Conservation (phyloP, 169 alveolate genomes). For the Plasmodium blacklocki region DNA sequence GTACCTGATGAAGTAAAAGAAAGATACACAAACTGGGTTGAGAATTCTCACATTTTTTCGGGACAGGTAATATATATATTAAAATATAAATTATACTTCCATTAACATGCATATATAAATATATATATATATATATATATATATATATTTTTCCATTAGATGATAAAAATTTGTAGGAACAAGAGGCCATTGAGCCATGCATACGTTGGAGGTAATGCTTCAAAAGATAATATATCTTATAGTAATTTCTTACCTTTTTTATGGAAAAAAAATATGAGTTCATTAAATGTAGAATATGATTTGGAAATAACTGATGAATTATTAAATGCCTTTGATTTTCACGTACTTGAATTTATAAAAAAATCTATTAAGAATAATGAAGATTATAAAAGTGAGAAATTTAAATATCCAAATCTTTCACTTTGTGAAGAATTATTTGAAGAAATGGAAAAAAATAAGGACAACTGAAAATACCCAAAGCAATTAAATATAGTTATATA, state of each 20-base stretch:
- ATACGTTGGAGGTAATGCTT: constrained; percentile 35
- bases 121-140: constrained; percentile 1
- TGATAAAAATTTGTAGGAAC: constrained; percentile 71
- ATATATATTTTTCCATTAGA: constrained; percentile 14
- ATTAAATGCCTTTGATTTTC: constrained; percentile 59
- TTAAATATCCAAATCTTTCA: constrained; percentile 68
- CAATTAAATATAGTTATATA: no score
- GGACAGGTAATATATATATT: constrained; percentile 47
- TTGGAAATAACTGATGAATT: constrained; percentile 55
- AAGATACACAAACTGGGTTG: constrained; percentile 64
- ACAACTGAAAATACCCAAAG: neutral
- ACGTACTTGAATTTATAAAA: constrained; percentile 42
- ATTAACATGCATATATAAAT: neutral
- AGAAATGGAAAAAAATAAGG: constrained; percentile 33
- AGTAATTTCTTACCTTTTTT: constrained; percentile 46
- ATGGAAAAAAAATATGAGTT: constrained; percentile 71
- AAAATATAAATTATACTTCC: neutral
- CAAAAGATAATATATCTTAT: constrained; percentile 49
- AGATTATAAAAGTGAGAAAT: constrained; percentile 56
- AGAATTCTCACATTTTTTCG: constrained; percentile 56
- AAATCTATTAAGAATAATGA: constrained; percentile 58
- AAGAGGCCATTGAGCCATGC: constrained; percentile 50
- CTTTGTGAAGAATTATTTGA: constrained; percentile 62
- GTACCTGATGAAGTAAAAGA: constrained; percentile 62
- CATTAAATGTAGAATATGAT: constrained; percentile 19